Evolutionary conservation across 257 asterid species (phyloP).

Genomic region (Nemophila menziesii): DNA sequence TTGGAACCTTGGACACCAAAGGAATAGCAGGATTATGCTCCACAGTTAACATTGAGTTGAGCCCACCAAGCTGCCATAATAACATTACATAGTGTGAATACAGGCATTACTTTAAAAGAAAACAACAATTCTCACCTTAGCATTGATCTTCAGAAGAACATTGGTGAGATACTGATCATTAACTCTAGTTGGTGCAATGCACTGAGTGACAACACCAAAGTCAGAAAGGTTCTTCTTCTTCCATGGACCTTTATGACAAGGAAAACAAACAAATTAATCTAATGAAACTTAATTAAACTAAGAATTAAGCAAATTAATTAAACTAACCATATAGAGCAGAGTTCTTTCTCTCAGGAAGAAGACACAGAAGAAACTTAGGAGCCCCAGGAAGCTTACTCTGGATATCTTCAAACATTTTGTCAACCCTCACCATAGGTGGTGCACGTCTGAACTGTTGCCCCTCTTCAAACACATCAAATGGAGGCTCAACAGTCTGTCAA

Average conservation of each 20-base stretch:
- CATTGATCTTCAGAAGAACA: constrained; percentile 69
- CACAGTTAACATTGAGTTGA: constrained; percentile 57
- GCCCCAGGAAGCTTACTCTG: constrained; percentile 62
- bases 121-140: constrained; percentile 39
- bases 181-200: constrained; percentile 59
- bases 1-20: constrained; percentile 58
- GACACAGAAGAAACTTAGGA: constrained; percentile 67
- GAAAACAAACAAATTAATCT: neutral
- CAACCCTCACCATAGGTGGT: constrained; percentile 64
- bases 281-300: too few relatives aligned
- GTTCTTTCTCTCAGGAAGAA: constrained; percentile 75
- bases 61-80: constrained; percentile 69
- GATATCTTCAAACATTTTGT: constrained; percentile 59
- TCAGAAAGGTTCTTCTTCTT: constrained; percentile 65
- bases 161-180: constrained; percentile 78
- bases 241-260: constrained; percentile 75
- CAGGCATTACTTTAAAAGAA: neutral
- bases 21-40: constrained; percentile 57
- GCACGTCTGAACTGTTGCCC: constrained; percentile 47
- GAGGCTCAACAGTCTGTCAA: constrained; percentile 49
- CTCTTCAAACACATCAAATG: constrained; percentile 62
- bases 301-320: neutral
- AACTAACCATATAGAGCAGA: constrained; percentile 69
- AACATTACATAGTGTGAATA: neutral
- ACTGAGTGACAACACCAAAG: constrained; percentile 73